Conservation (phyloP, 2,329 filamentous ascomycete species). For the Cercospora berteroae region DNA sequence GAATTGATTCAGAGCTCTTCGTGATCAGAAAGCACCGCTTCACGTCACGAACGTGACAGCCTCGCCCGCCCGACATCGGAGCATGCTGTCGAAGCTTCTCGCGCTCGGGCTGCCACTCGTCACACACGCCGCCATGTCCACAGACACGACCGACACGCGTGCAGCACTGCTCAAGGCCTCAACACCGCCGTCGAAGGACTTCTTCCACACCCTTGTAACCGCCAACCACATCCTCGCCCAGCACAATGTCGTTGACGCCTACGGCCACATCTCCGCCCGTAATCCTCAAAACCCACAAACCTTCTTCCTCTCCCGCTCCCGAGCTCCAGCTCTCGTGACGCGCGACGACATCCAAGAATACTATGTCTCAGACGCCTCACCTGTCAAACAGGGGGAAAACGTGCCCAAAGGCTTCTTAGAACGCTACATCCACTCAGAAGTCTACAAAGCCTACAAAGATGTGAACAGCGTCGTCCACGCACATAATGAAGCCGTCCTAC, state of each 20-base stretch:
- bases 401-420: conserved; percentile 40
- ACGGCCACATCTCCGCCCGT: conserved; percentile 39
- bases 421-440: conserved; percentile 46
- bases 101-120: background rate
- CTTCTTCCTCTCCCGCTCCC: conserved; percentile 48
- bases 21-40: background rate
- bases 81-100: background rate
- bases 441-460: conserved; percentile 46
- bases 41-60: background rate
- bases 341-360: conserved; percentile 48
- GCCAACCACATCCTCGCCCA: conserved; percentile 40
- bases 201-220: conserved; percentile 39
- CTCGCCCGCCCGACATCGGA: background rate
- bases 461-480: conserved; percentile 48
- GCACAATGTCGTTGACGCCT: conserved; percentile 37
- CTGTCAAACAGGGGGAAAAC: conserved; percentile 26
- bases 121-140: background rate
- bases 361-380: conserved; percentile 42
- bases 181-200: conserved; percentile 27
- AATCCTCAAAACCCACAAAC: conserved; percentile 40
- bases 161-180: conserved; percentile 33
- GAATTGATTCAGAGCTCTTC: background rate
- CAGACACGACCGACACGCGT: conserved; percentile 6
- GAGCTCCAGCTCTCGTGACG: conserved; percentile 45
- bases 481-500: conserved; percentile 44